Conservation (phyloP, 192 early-diverging fungal genomes). For the Lobulomyces angularis region DNA sequence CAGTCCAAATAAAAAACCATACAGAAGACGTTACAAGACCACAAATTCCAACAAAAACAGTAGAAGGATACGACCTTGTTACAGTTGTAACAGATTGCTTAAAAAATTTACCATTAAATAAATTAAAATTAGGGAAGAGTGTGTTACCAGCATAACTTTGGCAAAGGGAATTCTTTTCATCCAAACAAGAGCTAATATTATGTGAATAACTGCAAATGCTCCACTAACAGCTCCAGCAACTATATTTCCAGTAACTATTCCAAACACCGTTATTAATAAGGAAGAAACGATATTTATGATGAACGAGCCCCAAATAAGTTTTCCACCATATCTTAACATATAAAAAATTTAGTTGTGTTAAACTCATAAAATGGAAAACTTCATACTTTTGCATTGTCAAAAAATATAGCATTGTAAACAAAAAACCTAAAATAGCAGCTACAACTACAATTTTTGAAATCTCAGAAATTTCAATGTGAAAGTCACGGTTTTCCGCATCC, state of each 20-base stretch:
- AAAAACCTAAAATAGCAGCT: conserved; percentile 12
- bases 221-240: too few relatives aligned
- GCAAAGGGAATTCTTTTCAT: too few relatives aligned
- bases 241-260: conserved; percentile 5
- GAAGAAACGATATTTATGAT: conserved; percentile 20
- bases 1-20: conserved; percentile 9
- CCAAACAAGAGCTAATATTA: too few relatives aligned
- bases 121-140: too few relatives aligned
- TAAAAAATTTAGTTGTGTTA: too few relatives aligned
- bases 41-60: conserved; percentile 62
- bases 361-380: too few relatives aligned
- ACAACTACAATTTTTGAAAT: conserved; percentile 19
- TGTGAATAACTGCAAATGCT: too few relatives aligned
- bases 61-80: conserved; percentile 64
- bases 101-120: too few relatives aligned
- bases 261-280: conserved; percentile 19
- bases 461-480: conserved; percentile 14
- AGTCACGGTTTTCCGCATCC: too few relatives aligned
- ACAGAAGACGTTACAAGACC: conserved; percentile 23
- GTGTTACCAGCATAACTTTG: too few relatives aligned
- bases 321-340: conserved; percentile 37
- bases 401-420: too few relatives aligned
- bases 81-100: conserved; percentile 69
- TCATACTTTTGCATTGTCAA: too few relatives aligned
- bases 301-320: conserved; percentile 35